These are phyloP conservation scores for Coniochaeta ligniaria DNA, from an alignment of 2,329 filamentous ascomycete species.

Conservation along the genomic window DNA sequence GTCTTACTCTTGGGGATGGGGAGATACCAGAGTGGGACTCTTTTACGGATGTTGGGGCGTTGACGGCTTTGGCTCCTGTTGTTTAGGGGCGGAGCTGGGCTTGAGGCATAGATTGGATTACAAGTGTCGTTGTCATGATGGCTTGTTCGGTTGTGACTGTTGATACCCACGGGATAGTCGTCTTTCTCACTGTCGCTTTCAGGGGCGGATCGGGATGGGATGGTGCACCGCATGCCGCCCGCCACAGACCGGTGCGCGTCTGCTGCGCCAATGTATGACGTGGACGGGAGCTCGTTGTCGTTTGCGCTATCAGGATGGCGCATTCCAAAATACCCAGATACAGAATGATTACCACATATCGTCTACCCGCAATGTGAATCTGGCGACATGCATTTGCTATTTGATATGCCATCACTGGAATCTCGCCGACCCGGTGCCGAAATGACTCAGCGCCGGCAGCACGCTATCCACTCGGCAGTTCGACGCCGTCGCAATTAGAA, in stretches of 20 bases:
- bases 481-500: background rate
- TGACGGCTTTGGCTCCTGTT: background rate
- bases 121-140: background rate
- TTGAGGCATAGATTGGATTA: background rate
- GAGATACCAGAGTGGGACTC: background rate
- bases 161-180: background rate
- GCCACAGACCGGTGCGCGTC: background rate
- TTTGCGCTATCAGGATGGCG: background rate
- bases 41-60: background rate
- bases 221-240: no score
- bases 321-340: background rate
- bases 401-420: background rate
- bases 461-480: background rate
- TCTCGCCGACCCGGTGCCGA: background rate
- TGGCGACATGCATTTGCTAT: no score
- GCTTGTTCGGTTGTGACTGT: no score
- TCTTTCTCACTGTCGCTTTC: background rate
- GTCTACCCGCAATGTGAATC: no score
- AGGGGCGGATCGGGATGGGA: background rate
- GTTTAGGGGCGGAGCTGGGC: background rate
- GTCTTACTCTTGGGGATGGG: background rate
- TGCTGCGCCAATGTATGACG: background rate
- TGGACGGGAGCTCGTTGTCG: background rate
- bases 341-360: background rate
- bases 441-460: background rate